These are phyloP conservation scores for Emmonsia crescens DNA, from an alignment of 2,329 filamentous ascomycete species.

Conservation along the genomic window DNA sequence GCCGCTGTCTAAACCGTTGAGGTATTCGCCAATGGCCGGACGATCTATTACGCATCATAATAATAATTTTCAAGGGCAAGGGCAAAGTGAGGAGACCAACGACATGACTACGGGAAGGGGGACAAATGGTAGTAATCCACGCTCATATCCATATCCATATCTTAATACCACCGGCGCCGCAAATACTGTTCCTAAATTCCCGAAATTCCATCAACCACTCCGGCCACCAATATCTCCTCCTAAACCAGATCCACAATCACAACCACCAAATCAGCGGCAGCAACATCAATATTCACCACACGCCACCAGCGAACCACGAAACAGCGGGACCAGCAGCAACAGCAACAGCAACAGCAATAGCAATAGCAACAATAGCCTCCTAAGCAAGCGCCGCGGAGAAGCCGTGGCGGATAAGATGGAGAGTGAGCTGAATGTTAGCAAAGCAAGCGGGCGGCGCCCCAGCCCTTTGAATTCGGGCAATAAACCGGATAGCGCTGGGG, in stretches of 20 bases:
- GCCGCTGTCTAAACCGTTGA: not conserved
- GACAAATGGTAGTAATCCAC: not conserved
- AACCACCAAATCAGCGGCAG: not conserved
- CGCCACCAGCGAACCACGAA: not conserved
- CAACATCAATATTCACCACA: not conserved
- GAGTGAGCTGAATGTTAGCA: slow-evolving; percentile 6
- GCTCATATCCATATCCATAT: not conserved
- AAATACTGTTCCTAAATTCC: not conserved
- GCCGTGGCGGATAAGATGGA: slow-evolving; percentile 14
- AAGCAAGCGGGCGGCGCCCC: not conserved
- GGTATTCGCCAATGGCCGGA: not conserved
- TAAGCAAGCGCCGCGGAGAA: slow-evolving; percentile 17
- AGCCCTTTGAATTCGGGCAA: not conserved
- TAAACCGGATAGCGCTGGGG: not conserved
- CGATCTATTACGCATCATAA: not conserved
- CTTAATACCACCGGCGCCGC: not conserved
- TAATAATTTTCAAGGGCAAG: not conserved
- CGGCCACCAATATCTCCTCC: not conserved
- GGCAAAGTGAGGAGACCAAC: too few relatives aligned
- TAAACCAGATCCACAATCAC: not conserved
- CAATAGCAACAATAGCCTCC: slow-evolving; percentile 8
- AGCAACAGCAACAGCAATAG: not conserved
- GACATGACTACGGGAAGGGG: not conserved
- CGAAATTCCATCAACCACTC: not conserved
- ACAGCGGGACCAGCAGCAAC: not conserved